Evolutionary conservation across 768 basidiomycete species (phyloP).

Genomic region (Xerocomus brunneocitrinus): DNA sequence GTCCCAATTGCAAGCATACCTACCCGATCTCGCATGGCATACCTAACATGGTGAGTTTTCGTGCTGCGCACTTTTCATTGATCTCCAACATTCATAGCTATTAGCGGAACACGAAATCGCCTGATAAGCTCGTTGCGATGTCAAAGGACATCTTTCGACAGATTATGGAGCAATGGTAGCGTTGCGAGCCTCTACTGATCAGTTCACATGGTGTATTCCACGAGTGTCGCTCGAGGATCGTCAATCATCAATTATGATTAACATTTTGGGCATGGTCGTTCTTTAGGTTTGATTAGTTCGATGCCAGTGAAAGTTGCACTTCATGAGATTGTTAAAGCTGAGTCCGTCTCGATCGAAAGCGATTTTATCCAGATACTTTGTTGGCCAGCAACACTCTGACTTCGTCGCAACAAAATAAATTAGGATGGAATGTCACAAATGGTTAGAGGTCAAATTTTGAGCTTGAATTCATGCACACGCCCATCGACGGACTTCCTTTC

Average conservation of each 20-base stretch:
- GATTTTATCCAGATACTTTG: not conserved
- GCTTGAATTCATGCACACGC: not conserved
- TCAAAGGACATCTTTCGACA: not conserved
- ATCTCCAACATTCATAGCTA: constrained; percentile 46
- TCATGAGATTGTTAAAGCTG: too few species aligned
- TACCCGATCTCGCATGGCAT: constrained; percentile 93
- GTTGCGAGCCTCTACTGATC: too few species aligned
- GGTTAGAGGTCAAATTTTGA: not conserved
- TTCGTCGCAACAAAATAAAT: not conserved
- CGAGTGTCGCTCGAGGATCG: not conserved
- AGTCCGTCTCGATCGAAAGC: too few species aligned
- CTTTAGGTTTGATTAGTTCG: too few species aligned
- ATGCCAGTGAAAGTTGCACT: too few species aligned
- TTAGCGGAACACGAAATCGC: constrained; percentile 90
- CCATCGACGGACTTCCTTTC: not conserved
- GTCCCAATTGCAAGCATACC: constrained; percentile 84
- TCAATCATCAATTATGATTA: too few species aligned
- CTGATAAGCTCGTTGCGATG: constrained; percentile 22
- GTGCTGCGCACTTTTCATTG: constrained; percentile 4
- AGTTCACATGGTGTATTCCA: too few species aligned
- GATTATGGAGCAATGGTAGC: not conserved
- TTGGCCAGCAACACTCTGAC: not conserved
- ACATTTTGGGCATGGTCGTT: too few species aligned
- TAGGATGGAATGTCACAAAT: not conserved
- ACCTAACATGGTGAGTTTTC: constrained; percentile 87